Percentiles rank a stretch among this genome's conserved stretches.
phyloP scores from a whole-genome alignment of 2,329 filamentous ascomycete species.

The Arthroderma uncinatum region DNA sequence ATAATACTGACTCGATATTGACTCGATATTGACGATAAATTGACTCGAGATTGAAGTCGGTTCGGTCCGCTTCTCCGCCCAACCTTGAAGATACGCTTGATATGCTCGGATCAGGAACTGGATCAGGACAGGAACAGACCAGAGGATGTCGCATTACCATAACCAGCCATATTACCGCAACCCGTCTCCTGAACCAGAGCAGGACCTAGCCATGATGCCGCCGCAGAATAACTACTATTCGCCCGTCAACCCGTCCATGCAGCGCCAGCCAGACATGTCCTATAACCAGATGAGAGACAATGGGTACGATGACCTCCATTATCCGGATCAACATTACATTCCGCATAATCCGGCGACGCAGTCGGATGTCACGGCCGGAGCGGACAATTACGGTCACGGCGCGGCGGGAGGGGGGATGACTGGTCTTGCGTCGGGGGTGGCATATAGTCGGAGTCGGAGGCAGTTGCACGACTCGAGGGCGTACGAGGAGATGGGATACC shows the following conservation, averaged over 20 bases:
- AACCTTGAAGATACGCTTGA: not conserved
- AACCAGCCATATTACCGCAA: not conserved
- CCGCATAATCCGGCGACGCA: slow-evolving; percentile 20
- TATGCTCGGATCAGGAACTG: not conserved
- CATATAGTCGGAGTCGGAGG: slow-evolving; percentile 32
- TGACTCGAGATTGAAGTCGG: not conserved
- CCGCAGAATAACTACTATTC: not conserved
- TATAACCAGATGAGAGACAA: not conserved
- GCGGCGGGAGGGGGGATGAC: slow-evolving; percentile 42
- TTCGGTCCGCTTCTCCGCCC: not conserved
- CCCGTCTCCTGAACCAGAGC: not conserved
- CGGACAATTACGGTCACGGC: slow-evolving; percentile 48
- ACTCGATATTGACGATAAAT: too few species aligned
- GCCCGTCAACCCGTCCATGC: not conserved
- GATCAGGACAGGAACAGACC: not conserved
- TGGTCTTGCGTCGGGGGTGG: slow-evolving; percentile 49
- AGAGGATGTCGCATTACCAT: not conserved
- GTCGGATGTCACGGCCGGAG: slow-evolving; percentile 45
- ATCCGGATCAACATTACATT: not conserved
- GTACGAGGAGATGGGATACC: slow-evolving; percentile 53
- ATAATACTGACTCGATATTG: too few species aligned
- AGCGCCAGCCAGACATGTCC: not conserved
- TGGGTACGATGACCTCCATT: not conserved
- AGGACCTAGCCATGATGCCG: not conserved
- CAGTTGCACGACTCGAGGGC: slow-evolving; percentile 19